Base-by-base conservation (phyloP, 768 basidiomycete species). In the Russula abietina region DNA sequence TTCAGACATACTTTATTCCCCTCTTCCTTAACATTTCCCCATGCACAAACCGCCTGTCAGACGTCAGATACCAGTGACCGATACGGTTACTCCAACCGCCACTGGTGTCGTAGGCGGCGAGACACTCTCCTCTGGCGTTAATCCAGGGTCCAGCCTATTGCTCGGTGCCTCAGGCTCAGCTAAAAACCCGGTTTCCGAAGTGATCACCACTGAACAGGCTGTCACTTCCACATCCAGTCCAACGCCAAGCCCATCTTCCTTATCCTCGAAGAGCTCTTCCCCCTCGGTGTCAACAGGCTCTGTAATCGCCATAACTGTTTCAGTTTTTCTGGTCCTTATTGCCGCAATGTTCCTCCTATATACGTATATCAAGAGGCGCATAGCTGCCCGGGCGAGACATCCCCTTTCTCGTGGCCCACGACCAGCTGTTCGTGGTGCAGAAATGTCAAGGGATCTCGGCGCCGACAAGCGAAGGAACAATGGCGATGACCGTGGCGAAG, bases 211-310 rank as follows among this genome's bases (percentile, higher is more conserved):
- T 22, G 24, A 41, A 4, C 17, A 51, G 17, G 30, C 16, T 4
- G 28, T 49, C 43, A 58, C 56, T 1, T 2, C 46, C 10, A 65
- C 63, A 11, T 46, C 53, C 26, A 19, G 22, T 41, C 4, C 57
- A 14, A 14, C 62, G 16, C 19, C 57, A 14, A 28, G 39, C 61
- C 19, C 60, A 1, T 17, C 57, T 33, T 2, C 60, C 11, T 39
- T 60, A 2, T 12, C 53, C 43, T 53, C 28, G 26, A 28, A 24
- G 30, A 7, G 19, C 11, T 36, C 45, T 22, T 12, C 64, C n/a
- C n/a, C 41, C 3, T 57, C 65, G 16, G 4, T 68, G 3, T 58
- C 65, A 39, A 68, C 67, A 9, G 67, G 67, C 28, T 56, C 61
- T 10, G 33, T 55, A 16, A 11, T 67, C 17, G 67, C 65, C 36